Conservation (phyloP, 2,329 filamentous ascomycete species). For the Ophiocordyceps sinensis region DNA sequence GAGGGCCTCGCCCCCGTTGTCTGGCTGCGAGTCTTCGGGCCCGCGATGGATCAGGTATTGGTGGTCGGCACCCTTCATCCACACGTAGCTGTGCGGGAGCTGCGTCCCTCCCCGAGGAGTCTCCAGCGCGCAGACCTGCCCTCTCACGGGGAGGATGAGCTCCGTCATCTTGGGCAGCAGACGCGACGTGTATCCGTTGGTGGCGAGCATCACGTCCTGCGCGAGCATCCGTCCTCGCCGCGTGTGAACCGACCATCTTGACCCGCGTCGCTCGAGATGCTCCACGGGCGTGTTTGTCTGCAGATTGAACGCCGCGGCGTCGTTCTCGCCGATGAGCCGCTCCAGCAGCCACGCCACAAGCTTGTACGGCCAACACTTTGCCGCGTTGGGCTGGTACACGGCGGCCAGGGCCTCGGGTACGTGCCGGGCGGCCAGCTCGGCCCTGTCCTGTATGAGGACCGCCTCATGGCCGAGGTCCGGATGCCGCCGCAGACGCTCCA, state of each 20-base stretch:
- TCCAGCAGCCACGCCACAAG: slow-evolving; percentile 60
- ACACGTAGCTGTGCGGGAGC: slow-evolving; percentile 46
- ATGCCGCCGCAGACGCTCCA: slow-evolving; percentile 33
- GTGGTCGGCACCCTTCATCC: slow-evolving; percentile 41
- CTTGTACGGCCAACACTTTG: slow-evolving; percentile 72
- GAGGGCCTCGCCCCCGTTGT: slow-evolving; percentile 21
- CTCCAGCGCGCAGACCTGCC: slow-evolving; percentile 53
- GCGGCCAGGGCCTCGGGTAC: slow-evolving; percentile 45
- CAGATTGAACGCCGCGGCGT: slow-evolving; percentile 41
- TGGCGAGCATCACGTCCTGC: slow-evolving; percentile 58
- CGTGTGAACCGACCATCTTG: slow-evolving; percentile 49
- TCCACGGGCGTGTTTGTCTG: slow-evolving; percentile 59
- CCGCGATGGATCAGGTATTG: slow-evolving; percentile 58
- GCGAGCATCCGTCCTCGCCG: slow-evolving; percentile 50
- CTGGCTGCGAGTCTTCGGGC: too few species aligned
- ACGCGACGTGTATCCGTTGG: slow-evolving; percentile 71
- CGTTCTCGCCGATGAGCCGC: slow-evolving; percentile 24
- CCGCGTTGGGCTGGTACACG: slow-evolving; percentile 49
- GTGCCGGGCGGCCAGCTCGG: slow-evolving; percentile 34
- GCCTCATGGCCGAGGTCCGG: slow-evolving; percentile 42
- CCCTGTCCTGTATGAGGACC: slow-evolving; percentile 18
- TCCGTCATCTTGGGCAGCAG: slow-evolving; percentile 55
- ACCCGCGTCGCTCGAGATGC: slow-evolving; percentile 29
- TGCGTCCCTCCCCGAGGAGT: slow-evolving; percentile 30
- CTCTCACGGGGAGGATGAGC: slow-evolving; percentile 63